Evolutionary conservation across 1,139 yeast genomes (phyloP).

Genomic region (Scheffersomyces stambukii): DNA sequence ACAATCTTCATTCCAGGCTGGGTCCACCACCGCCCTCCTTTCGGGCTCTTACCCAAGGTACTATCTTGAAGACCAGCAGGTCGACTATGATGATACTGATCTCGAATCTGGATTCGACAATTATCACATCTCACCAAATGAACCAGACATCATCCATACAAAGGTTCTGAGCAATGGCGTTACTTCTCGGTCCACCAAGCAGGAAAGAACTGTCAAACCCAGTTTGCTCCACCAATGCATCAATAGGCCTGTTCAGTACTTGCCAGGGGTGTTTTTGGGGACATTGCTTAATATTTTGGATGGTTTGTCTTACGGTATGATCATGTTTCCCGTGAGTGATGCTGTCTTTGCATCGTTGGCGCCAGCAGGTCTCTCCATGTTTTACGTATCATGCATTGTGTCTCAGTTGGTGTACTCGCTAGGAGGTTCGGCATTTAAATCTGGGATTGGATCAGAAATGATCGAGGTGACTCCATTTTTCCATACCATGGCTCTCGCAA

Average conservation of each 20-base stretch:
- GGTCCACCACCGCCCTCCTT: conserved; percentile 7
- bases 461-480: conserved; percentile 97
- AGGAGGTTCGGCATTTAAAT: conserved; percentile 85
- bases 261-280: conserved; percentile 83
- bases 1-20: no score
- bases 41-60: conserved; percentile 2
- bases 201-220: conserved; percentile 7
- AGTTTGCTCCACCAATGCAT: conserved; percentile 16
- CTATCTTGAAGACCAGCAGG: conserved; percentile 1
- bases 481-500: conserved; percentile 86
- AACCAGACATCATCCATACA: not conserved
- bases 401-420: conserved; percentile 84
- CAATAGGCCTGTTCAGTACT: conserved; percentile 41
- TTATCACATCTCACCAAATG: no score
- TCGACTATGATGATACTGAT: not conserved
- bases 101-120: no score
- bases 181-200: not conserved
- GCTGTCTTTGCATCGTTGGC: conserved; percentile 73
- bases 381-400: conserved; percentile 82
- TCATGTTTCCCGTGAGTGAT: conserved; percentile 87
- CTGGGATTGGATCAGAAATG: conserved; percentile 97
- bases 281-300: conserved; percentile 81
- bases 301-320: conserved; percentile 96
- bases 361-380: conserved; percentile 90
- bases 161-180: not conserved